Conservation (phyloP, 1,284 basidiomycete genomes). For the Moesziomyces antarcticus region DNA sequence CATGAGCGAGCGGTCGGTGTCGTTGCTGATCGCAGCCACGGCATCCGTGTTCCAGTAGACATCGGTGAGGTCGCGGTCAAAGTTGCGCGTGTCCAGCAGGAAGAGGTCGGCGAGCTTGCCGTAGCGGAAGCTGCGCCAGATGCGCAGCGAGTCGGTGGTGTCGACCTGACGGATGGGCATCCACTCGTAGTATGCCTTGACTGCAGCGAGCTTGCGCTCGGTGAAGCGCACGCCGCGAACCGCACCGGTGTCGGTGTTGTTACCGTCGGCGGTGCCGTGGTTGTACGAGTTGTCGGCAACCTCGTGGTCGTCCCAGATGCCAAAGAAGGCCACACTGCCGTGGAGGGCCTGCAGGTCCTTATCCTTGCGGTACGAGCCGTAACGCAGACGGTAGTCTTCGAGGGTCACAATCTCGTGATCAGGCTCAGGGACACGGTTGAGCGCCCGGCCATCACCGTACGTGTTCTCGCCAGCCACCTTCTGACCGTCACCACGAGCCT, state of each 20-base stretch:
- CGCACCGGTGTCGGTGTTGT: constrained; percentile 72
- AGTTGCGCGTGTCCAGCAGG: constrained; percentile 76
- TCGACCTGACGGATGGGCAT: constrained; percentile 77
- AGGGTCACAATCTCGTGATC: constrained; percentile 75
- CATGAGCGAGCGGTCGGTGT: constrained; percentile 69
- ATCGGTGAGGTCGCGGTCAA: constrained; percentile 76
- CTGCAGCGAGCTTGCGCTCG: constrained; percentile 75
- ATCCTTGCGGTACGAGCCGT: constrained; percentile 72
- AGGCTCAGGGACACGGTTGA: constrained; percentile 64
- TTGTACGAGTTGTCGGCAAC: constrained; percentile 77
- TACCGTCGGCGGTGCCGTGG: constrained; percentile 75
- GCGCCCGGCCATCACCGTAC: constrained; percentile 66
- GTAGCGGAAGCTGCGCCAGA: constrained; percentile 74
- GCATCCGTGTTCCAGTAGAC: constrained; percentile 74
- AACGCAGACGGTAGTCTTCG: constrained; percentile 74
- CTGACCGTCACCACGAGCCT: constrained; percentile 48
- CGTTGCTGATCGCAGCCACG: constrained; percentile 44
- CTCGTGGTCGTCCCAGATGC: constrained; percentile 74
- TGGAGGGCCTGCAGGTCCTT: constrained; percentile 40
- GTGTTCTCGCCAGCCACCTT: constrained; percentile 41
- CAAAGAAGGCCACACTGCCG: constrained; percentile 31
- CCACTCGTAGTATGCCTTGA: constrained; percentile 78
- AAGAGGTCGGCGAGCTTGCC: constrained; percentile 50
- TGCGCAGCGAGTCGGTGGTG: constrained; percentile 74
- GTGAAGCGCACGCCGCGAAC: constrained; percentile 70